Base-by-base conservation (phyloP, 2,329 filamentous ascomycete species). In the Ophioceras dolichostomum region DNA sequence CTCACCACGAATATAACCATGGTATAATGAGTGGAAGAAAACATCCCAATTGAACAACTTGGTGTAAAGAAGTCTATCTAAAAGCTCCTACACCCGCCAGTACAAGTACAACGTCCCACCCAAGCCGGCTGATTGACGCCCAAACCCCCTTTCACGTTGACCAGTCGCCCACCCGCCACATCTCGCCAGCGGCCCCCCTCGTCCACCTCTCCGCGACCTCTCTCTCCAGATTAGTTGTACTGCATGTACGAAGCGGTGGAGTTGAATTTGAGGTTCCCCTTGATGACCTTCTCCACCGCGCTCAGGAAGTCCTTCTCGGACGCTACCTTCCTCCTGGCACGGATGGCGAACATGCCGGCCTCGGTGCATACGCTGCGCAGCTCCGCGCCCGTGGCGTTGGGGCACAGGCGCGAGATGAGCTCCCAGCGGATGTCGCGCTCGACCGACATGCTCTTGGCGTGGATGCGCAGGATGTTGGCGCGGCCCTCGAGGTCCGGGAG, bases 371-470 rank as follows among this genome's bases (percentile, higher is more conserved):
- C 91, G 65, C 86, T 94, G 53, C 91, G 77, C 57, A 98, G 65
- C 63, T 98, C 91, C 36, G 91, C 91, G 66, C 91, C 91, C 1
- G 91, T 98, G 37, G 88, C 83, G 64, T 98, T 98, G 47, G 91
- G 91, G 65, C 91, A 98, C 45, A 98, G 72, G 50, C 91, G 81
- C 16, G 88, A 95, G 56, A 98, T 96, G 47, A 98, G 74, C 67
- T 98, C 91, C 91, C 91, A 98, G 63, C 91, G 79, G 54, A 98
- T 98, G 56, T 98, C 91, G 37, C 91, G 79, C 73, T 98, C 91
- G 27, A 98, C 91, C 14, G 87, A 95, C 91, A 98, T 98, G 58
- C 85, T 94, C 81, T 96, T 98, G 52, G 91, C 91, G 67, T 96
- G 91, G 52, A 98, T 98, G 36, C 91, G 83, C 32, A 98, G 75